Evolutionary conservation across 2,329 filamentous ascomycete species (phyloP), one percentile per base, ranked within the genome.

Genomic region (Furcasterigmium sp.): DNA sequence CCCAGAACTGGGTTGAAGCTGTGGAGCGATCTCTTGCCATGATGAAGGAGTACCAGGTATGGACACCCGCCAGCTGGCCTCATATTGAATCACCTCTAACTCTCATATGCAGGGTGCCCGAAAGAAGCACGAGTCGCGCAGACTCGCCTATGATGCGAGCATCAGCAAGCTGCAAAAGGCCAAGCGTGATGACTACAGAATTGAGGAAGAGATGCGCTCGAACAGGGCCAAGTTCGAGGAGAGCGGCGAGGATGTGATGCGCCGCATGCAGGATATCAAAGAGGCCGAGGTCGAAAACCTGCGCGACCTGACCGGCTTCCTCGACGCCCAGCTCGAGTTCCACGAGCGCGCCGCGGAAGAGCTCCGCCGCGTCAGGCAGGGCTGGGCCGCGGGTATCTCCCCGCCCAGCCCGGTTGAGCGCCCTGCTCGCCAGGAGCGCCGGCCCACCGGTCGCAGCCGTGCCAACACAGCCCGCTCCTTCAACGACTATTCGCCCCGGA

Each of bases 201-300:
- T 93, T 44, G 93, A 97, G 63, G 91, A 97, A 60, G 91, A 97
- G 64, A 78, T 95, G 42, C 85, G 91, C 44, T 78, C 82, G 21
- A 88, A 93, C 62, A 95, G 95, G 63, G 87, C 88, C 55, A 97
- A 97, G 67, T 97, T 95, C 59, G 93, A 97, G 60, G 93, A 97
- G 69, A 85, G 88, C 14, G 93, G 80, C 58, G 91, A 97, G 58
- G 91, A 97, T 56, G 91, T 97, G 43, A 78, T 84, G 54, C 81
- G 91, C 46, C 80, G 91, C 43, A 97, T 97, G 93, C 82, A 94
- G 65, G 91, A 97, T 58, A 94, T 97, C 68, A 91, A 93, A 68
- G 91, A 96, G 56, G 80, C 88, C 18, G 91, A 97, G 64, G 75
- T 73, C 35, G 91, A 97, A 50, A 89, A 84, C 56, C 79, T 95